Base-by-base conservation (phyloP, 495 filamentous ascomycete species). In the Hypoxylon cercidicola region DNA sequence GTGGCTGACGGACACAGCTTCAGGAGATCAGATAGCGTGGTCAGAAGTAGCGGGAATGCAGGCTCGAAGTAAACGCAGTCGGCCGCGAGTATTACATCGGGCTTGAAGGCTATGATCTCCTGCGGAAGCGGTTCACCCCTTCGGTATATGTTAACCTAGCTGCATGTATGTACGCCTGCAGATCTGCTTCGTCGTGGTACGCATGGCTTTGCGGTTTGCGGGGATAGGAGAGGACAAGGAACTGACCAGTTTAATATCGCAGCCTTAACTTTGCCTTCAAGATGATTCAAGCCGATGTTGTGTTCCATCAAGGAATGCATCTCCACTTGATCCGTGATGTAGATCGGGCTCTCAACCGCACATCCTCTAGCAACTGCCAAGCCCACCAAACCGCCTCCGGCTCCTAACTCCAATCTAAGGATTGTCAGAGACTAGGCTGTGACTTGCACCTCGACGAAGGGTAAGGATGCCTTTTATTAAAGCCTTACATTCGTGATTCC, bases 21-120 rank as follows among this genome's bases (percentile, higher is more conserved):
- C 37, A 90, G 68, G 55, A 91, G 77, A 43, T 85, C 82, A 55
- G 83, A 75, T 64, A 99, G 74, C n/a, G 95, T 97, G 61, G 87
- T 76, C 66, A 93, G 82, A 30, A 99, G 81, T 25, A 96, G 81
- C 41, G 93, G 93, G 72, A 98, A 98, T 2, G 93, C 90, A 3
- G 94, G 92, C 74, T 99, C 94, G 69, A 96, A 96, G 81, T 98
- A 99, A 48, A 96, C 93, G 79, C 95, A 98, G 74, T 99, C 95
- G 5, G 93, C 95, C 10, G 95, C 95, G 10, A 99, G 84, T 55
- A 99, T 86, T 40, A 94, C 80, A 62, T 95, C 88, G 11, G 93
- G 90, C 59, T 84, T 82, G 44, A 74, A 64, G 28, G 70, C 72
- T 37, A 75, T 48, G 19, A 82, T 81, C 55, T 76, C 79, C 44